Base-by-base conservation (phyloP, 139 green algal genomes). In the Chlamydomonas eustigma region DNA sequence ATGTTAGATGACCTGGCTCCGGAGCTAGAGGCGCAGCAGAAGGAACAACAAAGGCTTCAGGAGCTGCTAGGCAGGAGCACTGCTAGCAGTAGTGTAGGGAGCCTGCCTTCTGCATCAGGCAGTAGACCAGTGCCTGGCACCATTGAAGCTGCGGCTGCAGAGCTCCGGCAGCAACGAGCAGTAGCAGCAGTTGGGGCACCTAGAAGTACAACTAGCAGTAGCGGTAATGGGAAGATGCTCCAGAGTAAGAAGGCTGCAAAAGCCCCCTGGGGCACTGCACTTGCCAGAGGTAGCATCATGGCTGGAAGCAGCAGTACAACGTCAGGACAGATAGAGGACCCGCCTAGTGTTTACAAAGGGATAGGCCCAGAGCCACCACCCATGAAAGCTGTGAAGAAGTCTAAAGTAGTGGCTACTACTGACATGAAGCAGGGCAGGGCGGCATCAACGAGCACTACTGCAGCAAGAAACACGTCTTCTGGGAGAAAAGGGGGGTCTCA, bases 1-100 rank as follows among this genome's bases (percentile, higher is more conserved):
- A 51, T 89, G 39, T 72, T 87, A 44, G 81, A 89, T 31, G 81
- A 85, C 50, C 39, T 75, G 63, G 50, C 58, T 2, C 44, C 39
- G 3, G 33, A 58, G 2, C 1, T 39, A 31, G 1, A 50, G 12
- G 37, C 8, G n/a, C 35, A 25, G 30, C 39, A 31, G 18, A n/a
- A 25, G 4, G 31, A 33, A 37, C 25, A 51, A 37, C 18, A 6
- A 24, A 36, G 67, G 4, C 34, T 35, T 18, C 67, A 51, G 4
- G 34, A 52, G 33, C 34, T 33, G 33, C 4, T 33, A 22, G 35
- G 25, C 8, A 24, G 3, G 12, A 58, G 12, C 44, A 12, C 12
- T 12, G 44, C 12, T 18, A 18, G 44, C 44, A 58, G 44, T n/a
- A n/a, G n/a, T n/a, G n/a, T n/a, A n/a, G n/a, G n/a, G n/a, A n/a